phyloP scores from a whole-genome alignment of 225 moss, liverwort and hornwort species.

The Sphagnum contortum region DNA sequence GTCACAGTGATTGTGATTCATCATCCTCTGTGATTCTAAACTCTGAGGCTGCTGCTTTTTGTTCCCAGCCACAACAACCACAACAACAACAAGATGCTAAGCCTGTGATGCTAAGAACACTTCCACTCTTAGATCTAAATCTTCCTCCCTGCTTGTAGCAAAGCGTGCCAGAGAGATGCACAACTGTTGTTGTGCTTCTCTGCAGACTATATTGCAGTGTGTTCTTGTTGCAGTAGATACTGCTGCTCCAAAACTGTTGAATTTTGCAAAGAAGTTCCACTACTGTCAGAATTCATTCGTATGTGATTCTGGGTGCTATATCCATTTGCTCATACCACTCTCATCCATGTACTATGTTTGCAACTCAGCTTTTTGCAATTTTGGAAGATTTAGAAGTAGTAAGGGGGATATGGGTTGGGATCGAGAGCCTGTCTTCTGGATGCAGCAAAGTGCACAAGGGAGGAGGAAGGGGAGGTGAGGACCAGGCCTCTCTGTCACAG shows the following conservation, averaged over 20 bases:
- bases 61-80: constrained; percentile 16
- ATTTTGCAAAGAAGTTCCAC: no score
- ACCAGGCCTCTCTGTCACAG: constrained; percentile 33
- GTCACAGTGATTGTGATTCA: constrained; percentile 85
- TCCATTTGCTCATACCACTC: no score
- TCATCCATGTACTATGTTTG: no score
- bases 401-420: constrained; percentile 60
- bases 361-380: no score
- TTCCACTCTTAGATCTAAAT: constrained; percentile 61
- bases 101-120: constrained; percentile 31
- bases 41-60: constrained; percentile 45
- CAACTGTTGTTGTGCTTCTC: constrained; percentile 22
- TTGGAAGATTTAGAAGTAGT: constrained; percentile 1
- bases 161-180: constrained; percentile 20
- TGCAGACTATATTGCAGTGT: neutral
- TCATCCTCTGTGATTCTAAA: constrained; percentile 88
- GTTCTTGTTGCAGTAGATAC: no score
- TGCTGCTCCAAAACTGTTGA: no score
- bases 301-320: no score
- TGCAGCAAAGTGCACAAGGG: constrained; percentile 9
- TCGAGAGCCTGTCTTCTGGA: constrained; percentile 18
- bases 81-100: constrained; percentile 41
- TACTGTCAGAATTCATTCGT: no score
- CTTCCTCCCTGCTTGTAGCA: constrained; percentile 49
- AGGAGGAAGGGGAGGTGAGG: constrained; percentile 10